Evolutionary conservation across 2,329 filamentous ascomycete genomes (phyloP), one percentile per base, ranked within the genome.

Genomic region (Cladorrhinum sp.): DNA sequence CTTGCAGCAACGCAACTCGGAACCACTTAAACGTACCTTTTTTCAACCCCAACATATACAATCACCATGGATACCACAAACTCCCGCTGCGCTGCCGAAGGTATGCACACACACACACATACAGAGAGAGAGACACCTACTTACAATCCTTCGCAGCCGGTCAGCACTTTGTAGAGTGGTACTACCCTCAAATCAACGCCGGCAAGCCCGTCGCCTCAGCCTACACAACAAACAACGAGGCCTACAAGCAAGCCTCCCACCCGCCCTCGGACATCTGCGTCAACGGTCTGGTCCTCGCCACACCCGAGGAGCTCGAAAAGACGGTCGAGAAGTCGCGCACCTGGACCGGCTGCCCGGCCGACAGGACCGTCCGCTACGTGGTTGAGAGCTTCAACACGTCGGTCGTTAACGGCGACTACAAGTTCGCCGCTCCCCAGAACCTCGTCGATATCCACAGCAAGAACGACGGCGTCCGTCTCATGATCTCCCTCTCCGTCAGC

Each of bases 341-440:
- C 24, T 53, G 51, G 21, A 62, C 62, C n/a, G 59, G 57, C 30
- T 50, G 33, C 52, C 60, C 55, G 52, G 75, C 85, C 78, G 50
- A 75, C 66, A 67, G 77, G 52, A 64, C 63, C 76, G 76, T 87
- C 16, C 75, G 80, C 67, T 95, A 91, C 76, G 90, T 94, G 59
- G 80, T 92, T 59, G 87, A 91, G 70, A 86, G 86, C 14, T 86
- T 88, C 68, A 90, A 96, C 74, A 87, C 86, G 61, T 91, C 96
- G 66, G 85, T 92, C 52, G 78, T 94, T 69, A 95, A 94, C 75
- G 81, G 84, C 10, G 81, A 83, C 61, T 90, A 86, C 71, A 75
- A 77, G 55, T 76, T 82, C 66, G 83, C 83, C 26, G 84, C 82
- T n/a, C 79, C 82, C 2, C 81, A 53, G 20, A 64, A 61, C 68